phyloP scores from a whole-genome alignment of 2,329 filamentous ascomycete species.

The Chaetomium globosum region DNA sequence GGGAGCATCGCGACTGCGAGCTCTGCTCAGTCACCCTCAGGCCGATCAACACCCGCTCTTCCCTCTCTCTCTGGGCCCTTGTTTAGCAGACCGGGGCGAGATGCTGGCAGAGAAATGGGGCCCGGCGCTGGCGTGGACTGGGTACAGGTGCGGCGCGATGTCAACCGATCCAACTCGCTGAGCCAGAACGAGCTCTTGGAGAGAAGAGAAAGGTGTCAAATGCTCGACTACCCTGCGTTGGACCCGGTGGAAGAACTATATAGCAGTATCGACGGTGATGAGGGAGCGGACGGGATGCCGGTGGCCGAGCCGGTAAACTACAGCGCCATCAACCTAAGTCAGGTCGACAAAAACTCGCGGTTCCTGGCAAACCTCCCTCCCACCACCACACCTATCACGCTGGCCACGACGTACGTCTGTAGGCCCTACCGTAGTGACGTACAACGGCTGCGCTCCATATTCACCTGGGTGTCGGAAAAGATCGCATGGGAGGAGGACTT shows the following conservation, averaged over 20 bases:
- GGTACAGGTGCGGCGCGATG: conserved; percentile 95
- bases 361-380: conserved; percentile 84
- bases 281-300: conserved; percentile 80
- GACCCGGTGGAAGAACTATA: conserved; percentile 88
- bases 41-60: conserved; percentile 52
- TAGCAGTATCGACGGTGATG: conserved; percentile 83
- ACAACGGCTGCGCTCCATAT: conserved; percentile 89
- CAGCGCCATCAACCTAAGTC: conserved; percentile 72
- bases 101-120: conserved; percentile 71
- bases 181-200: conserved; percentile 86
- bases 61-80: conserved; percentile 36
- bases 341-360: conserved; percentile 94
- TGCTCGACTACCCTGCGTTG: conserved; percentile 88
- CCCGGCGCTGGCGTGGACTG: conserved; percentile 71
- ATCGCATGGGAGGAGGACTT: conserved; percentile 95
- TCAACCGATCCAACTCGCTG: conserved; percentile 91
- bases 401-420: conserved; percentile 91
- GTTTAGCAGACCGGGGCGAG: conserved; percentile 44
- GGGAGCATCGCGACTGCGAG: conserved; percentile 72
- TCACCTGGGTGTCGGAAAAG: conserved; percentile 96
- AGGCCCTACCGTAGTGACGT: conserved; percentile 93
- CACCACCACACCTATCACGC: conserved; percentile 75
- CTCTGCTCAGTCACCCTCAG: conserved; percentile 48
- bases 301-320: conserved; percentile 85
- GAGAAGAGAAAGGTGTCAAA: conserved; percentile 83